phyloP scores from a whole-genome alignment of 2,329 filamentous ascomycete species.

The Alternaria burnsii region DNA sequence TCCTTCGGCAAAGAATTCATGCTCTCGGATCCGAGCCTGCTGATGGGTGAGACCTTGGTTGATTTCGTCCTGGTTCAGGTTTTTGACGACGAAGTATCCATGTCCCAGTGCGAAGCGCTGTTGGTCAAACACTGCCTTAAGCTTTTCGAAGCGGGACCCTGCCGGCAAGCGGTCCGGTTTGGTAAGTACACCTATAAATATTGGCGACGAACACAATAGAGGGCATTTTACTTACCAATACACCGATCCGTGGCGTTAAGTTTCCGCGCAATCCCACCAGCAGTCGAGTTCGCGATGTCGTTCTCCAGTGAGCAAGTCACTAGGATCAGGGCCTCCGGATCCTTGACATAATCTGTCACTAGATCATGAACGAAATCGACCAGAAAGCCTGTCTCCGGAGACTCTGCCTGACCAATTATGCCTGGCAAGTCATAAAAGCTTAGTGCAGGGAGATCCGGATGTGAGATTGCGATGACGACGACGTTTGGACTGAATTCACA shows the following conservation, averaged over 20 bases:
- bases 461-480: conserved; percentile 77
- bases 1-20: conserved; percentile 57
- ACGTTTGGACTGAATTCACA: conserved; percentile 85
- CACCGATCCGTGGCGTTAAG: conserved; percentile 54
- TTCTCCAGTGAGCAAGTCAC: conserved; percentile 80
- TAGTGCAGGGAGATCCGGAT: conserved; percentile 73
- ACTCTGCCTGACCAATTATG: conserved; percentile 75
- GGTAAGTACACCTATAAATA: conserved; percentile 74
- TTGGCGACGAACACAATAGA: not conserved
- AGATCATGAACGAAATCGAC: conserved; percentile 77
- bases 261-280: conserved; percentile 64
- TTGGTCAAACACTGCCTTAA: conserved; percentile 70
- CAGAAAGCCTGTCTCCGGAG: conserved; percentile 57
- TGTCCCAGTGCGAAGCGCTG: conserved; percentile 70
- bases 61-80: conserved; percentile 64
- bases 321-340: conserved; percentile 76
- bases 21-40: conserved; percentile 60
- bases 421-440: conserved; percentile 89
- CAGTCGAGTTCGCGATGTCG: conserved; percentile 78
- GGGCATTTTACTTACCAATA: conserved; percentile 40
- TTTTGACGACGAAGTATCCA: conserved; percentile 82
- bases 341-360: conserved; percentile 72
- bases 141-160: conserved; percentile 60
- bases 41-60: conserved; percentile 55
- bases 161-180: conserved; percentile 78